These are phyloP conservation scores for Fusarium sacchari DNA, from an alignment of 2,329 filamentous ascomycete species.

Conservation along the genomic window DNA sequence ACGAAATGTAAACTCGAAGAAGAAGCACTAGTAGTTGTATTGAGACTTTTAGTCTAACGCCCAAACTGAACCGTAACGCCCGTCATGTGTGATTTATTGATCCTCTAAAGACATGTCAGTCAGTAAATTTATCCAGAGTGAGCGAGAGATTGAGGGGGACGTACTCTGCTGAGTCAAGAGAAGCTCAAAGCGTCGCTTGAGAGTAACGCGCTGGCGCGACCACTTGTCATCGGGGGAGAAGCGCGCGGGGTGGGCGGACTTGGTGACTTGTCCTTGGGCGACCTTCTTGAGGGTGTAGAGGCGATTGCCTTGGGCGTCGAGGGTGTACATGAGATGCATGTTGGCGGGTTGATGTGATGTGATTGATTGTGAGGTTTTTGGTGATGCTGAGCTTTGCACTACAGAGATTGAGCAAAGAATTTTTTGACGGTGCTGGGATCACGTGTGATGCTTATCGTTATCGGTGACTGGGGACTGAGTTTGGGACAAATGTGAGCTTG, in stretches of 20 bases:
- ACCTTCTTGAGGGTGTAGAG: conserved; percentile 97
- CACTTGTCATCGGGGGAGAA: conserved; percentile 99
- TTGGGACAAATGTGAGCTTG: background rate
- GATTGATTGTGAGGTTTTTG: background rate
- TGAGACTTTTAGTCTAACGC: conserved; percentile 31
- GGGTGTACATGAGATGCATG: conserved; percentile 82
- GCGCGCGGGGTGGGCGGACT: conserved; percentile 93
- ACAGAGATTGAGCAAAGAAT: conserved; percentile 22
- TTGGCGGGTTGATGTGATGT: conserved; percentile 21
- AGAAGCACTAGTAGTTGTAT: conserved; percentile 57
- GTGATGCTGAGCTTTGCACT: background rate
- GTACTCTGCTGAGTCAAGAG: conserved; percentile 81
- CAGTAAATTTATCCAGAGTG: background rate
- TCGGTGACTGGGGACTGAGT: background rate
- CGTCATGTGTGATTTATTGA: conserved; percentile 18
- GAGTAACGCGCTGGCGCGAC: conserved; percentile 91
- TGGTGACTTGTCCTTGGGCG: conserved; percentile 83
- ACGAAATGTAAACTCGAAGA: conserved; percentile 83
- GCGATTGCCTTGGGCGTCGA: conserved; percentile 84
- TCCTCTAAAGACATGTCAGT: conserved; percentile 34
- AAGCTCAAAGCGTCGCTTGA: conserved; percentile 92
- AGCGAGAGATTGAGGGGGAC: conserved; percentile 34
- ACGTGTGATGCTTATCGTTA: conserved; percentile 40
- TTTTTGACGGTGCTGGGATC: conserved; percentile 28
- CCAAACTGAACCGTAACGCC: conserved; percentile 35